Conservation (phyloP, 2,329 filamentous ascomycete species). For the Trichophyton verrucosum region DNA sequence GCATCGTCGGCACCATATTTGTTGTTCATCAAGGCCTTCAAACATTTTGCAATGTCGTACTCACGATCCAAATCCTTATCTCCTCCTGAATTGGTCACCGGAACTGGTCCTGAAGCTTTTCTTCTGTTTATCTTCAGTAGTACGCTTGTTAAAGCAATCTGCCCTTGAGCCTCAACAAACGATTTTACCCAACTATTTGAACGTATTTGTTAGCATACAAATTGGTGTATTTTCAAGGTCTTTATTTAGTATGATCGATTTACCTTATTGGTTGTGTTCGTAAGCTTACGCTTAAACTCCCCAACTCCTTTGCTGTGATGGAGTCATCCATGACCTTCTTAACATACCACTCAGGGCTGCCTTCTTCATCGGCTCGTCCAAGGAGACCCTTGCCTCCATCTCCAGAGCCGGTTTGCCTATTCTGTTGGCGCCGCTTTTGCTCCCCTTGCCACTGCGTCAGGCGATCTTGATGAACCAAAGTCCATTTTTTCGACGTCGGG, state of each 20-base stretch:
- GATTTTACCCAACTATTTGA: slow-evolving; percentile 67
- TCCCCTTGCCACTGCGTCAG: slow-evolving; percentile 89
- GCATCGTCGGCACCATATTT: slow-evolving; percentile 97
- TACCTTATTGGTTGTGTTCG: slow-evolving; percentile 82
- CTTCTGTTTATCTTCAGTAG: slow-evolving; percentile 87
- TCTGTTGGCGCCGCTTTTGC: slow-evolving; percentile 70
- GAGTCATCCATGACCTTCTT: slow-evolving; percentile 92
- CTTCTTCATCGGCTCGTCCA: slow-evolving; percentile 79
- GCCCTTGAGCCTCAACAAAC: slow-evolving; percentile 94
- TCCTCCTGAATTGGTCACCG: slow-evolving; percentile 44
- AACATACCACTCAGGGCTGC: slow-evolving; percentile 96
- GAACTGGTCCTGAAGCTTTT: slow-evolving; percentile 59
- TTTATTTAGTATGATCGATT: slow-evolving; percentile 6
- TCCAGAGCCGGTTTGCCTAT: slow-evolving; percentile 55
- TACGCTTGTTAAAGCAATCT: slow-evolving; percentile 88
- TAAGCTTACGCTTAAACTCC: slow-evolving; percentile 85
- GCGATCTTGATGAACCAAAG: slow-evolving; percentile 85
- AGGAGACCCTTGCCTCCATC: slow-evolving; percentile 55
- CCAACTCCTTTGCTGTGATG: slow-evolving; percentile 80
- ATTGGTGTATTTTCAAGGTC: background rate
- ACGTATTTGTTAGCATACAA: slow-evolving; percentile 6
- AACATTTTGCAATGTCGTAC: slow-evolving; percentile 94
- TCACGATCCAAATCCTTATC: slow-evolving; percentile 81
- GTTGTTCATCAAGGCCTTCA: slow-evolving; percentile 98
- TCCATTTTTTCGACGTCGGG: slow-evolving; percentile 93